Evolutionary conservation across 257 asterid species (phyloP).

Genomic region (Solanum appendiculatum): DNA sequence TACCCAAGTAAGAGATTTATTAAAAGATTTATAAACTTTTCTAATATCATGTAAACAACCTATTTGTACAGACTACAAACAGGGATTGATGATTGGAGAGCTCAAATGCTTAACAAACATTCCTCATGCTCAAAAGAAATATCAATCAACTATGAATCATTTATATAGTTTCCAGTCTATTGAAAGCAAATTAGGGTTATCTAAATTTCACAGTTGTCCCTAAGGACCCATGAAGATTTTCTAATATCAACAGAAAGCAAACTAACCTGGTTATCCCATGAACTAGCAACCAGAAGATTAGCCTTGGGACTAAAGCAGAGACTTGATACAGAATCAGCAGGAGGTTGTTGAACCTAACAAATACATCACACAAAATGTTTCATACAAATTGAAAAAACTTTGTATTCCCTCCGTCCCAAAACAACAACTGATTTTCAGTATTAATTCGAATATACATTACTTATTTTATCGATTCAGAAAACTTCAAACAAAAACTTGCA

Average conservation of each 20-base stretch:
- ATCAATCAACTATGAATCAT: not conserved
- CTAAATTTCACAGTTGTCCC: not conserved
- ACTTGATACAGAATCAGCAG: constrained; percentile 79
- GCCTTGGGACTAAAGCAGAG: constrained; percentile 84
- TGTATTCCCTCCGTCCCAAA: not conserved
- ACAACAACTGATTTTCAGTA: not conserved
- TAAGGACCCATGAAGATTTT: not conserved
- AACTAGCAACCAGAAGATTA: constrained; percentile 63
- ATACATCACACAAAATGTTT: not conserved
- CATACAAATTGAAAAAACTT: not conserved
- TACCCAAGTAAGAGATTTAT: not conserved
- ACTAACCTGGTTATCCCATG: constrained; percentile 95
- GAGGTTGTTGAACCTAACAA: constrained; percentile 64
- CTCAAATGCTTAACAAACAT: not conserved
- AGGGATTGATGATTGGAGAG: not conserved
- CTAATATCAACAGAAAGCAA: not conserved
- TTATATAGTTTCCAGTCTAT: not conserved
- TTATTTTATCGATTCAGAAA: too few relatives aligned
- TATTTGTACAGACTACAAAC: not conserved
- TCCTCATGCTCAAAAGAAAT: not conserved
- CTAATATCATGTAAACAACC: not conserved
- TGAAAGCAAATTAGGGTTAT: too few relatives aligned
- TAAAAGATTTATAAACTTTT: not conserved
- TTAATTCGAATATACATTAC: not conserved
- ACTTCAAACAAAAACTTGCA: not conserved